Evolutionary conservation across 306 rosid genomes (phyloP).

Genomic region (Citrullus colocynthis): DNA sequence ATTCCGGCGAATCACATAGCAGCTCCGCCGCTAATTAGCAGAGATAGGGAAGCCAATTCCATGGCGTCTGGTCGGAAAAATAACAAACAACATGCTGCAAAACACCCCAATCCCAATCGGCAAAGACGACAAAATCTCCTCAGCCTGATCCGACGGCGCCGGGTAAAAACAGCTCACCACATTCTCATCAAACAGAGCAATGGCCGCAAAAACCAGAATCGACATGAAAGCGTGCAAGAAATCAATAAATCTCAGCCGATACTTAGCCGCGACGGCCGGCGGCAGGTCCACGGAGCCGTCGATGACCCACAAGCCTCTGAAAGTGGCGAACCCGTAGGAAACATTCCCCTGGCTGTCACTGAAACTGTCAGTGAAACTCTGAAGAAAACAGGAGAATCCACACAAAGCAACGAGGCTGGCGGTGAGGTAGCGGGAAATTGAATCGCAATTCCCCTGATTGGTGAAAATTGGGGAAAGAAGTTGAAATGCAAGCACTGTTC

Average conservation of each 20-base stretch:
- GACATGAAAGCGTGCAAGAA: constrained; percentile 62
- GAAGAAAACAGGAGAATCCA: constrained; percentile 38
- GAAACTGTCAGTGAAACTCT: constrained; percentile 64
- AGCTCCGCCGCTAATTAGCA: constrained; percentile 12
- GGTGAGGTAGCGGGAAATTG: constrained; percentile 30
- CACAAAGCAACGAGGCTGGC: constrained; percentile 33
- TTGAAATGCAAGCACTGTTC: constrained; percentile 78
- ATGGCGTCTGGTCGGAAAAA: constrained; percentile 58
- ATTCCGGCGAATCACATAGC: background rate
- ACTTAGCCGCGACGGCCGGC: constrained; percentile 24
- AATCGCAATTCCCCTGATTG: constrained; percentile 54
- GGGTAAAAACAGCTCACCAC: constrained; percentile 62
- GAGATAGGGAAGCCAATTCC: constrained; percentile 83
- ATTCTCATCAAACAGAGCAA: constrained; percentile 61
- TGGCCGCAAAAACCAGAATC: constrained; percentile 44
- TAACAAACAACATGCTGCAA: constrained; percentile 51
- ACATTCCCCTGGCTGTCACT: constrained; percentile 51
- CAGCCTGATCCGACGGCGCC: constrained; percentile 42
- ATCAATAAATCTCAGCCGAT: constrained; percentile 37
- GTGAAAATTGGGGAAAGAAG: constrained; percentile 69
- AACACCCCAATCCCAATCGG: constrained; percentile 56
- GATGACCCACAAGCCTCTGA: constrained; percentile 51
- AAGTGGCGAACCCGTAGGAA: constrained; percentile 49
- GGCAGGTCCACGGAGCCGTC: constrained; percentile 36
- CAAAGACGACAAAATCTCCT: constrained; percentile 35